Evolutionary conservation across 805 yeast genomes (phyloP), one percentile per base, ranked within the genome.

Genomic region (Ogataea pini): DNA sequence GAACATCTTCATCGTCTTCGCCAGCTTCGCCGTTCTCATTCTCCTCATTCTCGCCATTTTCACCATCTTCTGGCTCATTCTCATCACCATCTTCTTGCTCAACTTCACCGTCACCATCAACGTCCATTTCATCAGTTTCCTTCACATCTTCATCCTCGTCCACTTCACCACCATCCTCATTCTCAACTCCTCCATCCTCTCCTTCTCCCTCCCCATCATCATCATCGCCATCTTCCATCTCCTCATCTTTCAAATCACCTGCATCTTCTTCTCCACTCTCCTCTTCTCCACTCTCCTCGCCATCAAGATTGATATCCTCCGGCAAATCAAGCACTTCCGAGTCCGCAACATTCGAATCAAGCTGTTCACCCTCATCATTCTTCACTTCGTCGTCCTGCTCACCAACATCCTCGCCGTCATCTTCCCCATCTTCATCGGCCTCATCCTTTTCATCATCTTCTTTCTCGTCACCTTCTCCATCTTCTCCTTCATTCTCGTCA

Each of bases 281-380:
- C 1, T 72, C 80, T 9, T 83, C 91, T 4, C 77, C 31, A 13
- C 31, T 28, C 31, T 28, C 84, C 19, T 80, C 95, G n/a, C 83
- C 83, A 61, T 92, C 98, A 25, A 92, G 72, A 57, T 92, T 83
- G 75, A 92, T 79, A 59, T 91, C 96, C 13, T 94, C 98, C 0
- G 98, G 97, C 24, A 92, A 72, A 18, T 94, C 97, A 55, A 92
- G 72, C 3, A 91, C 83, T 50, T 94, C 98, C 5, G 82, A 73
- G 63, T 94, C 96, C 16, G 91, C 92, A 39, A 85, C 89, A 49
- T 82, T 72, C 14, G 80, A 79, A 38, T 89, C 96, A 44, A 88
- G 64, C 49, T 85, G 82, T 43, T 86, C 86, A 27, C 73, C 75
- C 34, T 83, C 87, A 31, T 85, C 85, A 56, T 86, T 79, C 52